These are phyloP conservation scores for Colletotrichum sp. DNA, from an alignment of 2,329 filamentous ascomycete genomes.

Conservation along the genomic window DNA sequence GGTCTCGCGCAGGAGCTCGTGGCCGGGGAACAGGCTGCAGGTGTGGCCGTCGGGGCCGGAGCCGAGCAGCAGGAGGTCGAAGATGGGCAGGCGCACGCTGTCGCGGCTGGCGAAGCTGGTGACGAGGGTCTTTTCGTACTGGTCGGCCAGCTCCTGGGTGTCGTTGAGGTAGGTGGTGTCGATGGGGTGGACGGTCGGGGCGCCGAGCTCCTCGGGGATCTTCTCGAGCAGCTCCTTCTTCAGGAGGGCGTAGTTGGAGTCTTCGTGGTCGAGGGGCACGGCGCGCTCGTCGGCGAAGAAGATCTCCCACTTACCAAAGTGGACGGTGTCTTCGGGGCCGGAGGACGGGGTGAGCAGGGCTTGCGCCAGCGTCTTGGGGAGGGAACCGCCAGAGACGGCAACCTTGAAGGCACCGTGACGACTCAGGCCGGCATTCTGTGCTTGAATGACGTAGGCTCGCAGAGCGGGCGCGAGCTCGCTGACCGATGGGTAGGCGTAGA, in stretches of 20 bases:
- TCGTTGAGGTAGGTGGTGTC: slow-evolving; percentile 71
- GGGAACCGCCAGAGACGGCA: slow-evolving; percentile 90
- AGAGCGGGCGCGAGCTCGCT: slow-evolving; percentile 77
- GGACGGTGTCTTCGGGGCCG: slow-evolving; percentile 64
- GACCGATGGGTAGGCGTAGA: slow-evolving; percentile 80
- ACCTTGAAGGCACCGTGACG: slow-evolving; percentile 90
- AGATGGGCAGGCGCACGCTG: slow-evolving; percentile 92
- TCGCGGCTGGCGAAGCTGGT: slow-evolving; percentile 88
- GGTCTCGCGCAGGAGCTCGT: slow-evolving; percentile 83
- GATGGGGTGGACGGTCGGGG: slow-evolving; percentile 81
- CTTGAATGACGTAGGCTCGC: slow-evolving; percentile 81
- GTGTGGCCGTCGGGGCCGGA: slow-evolving; percentile 97
- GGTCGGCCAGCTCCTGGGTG: slow-evolving; percentile 88
- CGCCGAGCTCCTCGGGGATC: slow-evolving; percentile 71
- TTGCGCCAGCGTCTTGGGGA: slow-evolving; percentile 86
- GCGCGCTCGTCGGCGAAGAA: slow-evolving; percentile 98
- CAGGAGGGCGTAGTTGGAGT: slow-evolving; percentile 92
- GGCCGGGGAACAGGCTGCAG: slow-evolving; percentile 93
- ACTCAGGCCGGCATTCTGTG: slow-evolving; percentile 78
- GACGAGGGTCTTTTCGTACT: slow-evolving; percentile 90
- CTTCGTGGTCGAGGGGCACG: slow-evolving; percentile 87
- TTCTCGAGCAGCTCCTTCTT: slow-evolving; percentile 89
- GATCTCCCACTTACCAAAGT: slow-evolving; percentile 92
- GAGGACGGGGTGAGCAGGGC: slow-evolving; percentile 70
- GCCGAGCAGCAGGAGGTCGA: slow-evolving; percentile 91